Evolutionary conservation across 2,329 filamentous ascomycete species (phyloP).

Genomic region (Dactylellina cionopaga): DNA sequence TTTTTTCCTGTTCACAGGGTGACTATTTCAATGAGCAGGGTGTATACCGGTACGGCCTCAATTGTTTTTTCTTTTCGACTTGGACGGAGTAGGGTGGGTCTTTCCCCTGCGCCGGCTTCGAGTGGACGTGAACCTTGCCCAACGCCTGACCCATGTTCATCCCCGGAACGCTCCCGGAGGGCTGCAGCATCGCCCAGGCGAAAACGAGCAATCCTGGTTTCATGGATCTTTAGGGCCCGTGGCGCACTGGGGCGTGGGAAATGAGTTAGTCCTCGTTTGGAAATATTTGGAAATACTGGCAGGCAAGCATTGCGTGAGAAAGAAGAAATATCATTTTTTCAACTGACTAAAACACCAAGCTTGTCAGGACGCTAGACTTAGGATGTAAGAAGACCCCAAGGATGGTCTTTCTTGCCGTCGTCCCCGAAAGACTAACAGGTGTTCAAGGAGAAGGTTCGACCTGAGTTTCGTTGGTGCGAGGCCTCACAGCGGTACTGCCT

Average conservation of each 20-base stretch:
- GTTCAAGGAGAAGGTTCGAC: slow-evolving; percentile 12
- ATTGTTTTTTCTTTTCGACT: neutral
- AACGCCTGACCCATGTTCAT: slow-evolving; percentile 17
- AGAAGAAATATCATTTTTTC: slow-evolving; percentile 10
- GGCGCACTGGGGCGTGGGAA: slow-evolving; percentile 24
- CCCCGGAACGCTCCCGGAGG: slow-evolving; percentile 5
- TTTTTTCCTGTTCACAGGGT: neutral
- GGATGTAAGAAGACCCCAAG: slow-evolving; percentile 41
- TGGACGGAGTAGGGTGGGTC: slow-evolving; percentile 34
- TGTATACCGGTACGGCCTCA: neutral
- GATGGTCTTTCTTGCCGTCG: slow-evolving; percentile 43
- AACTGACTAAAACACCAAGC: neutral
- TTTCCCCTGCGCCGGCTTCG: neutral
- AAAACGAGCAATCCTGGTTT: slow-evolving; percentile 23
- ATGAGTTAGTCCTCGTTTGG: slow-evolving; percentile 35
- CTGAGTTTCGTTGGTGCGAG: slow-evolving; percentile 23
- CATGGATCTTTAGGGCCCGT: slow-evolving; percentile 26
- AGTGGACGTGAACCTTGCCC: slow-evolving; percentile 27
- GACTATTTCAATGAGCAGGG: neutral
- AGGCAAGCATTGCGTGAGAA: slow-evolving; percentile 1
- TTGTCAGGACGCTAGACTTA: slow-evolving; percentile 16
- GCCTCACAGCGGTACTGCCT: slow-evolving; percentile 29
- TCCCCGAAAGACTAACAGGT: slow-evolving; percentile 46
- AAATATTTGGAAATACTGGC: slow-evolving; percentile 33
- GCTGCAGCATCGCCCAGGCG: neutral